phyloP scores from a whole-genome alignment of 129 eudicot genomes.

The Logfia minima region DNA sequence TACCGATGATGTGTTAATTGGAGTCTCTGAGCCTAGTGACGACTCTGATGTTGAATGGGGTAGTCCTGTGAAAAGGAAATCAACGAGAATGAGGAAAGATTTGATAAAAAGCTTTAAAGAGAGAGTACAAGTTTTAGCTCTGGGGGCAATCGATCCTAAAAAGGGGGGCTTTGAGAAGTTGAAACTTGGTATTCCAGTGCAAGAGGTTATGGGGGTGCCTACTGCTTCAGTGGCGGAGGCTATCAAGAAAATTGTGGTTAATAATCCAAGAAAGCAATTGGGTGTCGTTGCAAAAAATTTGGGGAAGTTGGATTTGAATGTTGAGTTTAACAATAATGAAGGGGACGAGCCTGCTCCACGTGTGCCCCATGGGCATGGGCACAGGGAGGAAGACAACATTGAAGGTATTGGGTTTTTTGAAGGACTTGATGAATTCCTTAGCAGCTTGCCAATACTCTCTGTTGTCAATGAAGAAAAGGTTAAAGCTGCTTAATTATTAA shows the following conservation, averaged over 20 bases:
- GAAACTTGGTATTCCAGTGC: constrained; percentile 32
- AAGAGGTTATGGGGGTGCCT: constrained; percentile 34
- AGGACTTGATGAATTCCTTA: constrained; percentile 70
- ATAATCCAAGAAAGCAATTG: constrained; percentile 50
- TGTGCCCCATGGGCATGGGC: constrained; percentile 38
- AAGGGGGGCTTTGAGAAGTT: constrained; percentile 25
- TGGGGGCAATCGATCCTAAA: constrained; percentile 28
- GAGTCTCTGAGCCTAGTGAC: constrained; percentile 54
- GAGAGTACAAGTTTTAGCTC: constrained; percentile 24
- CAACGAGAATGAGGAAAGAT: constrained; percentile 13
- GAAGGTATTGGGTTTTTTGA: constrained; percentile 80
- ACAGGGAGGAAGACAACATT: constrained; percentile 53
- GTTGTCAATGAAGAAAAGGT: constrained; percentile 65
- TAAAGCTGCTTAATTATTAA: constrained; percentile 62
- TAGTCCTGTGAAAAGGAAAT: constrained; percentile 30
- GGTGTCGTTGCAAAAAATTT: constrained; percentile 56
- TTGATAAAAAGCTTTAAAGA: constrained; percentile 5
- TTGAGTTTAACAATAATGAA: constrained; percentile 72
- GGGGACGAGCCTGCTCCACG: constrained; percentile 58
- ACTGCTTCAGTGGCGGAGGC: constrained; percentile 21
- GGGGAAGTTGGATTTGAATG: constrained; percentile 88
- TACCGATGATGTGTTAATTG: constrained; percentile 51
- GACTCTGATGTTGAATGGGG: constrained; percentile 73
- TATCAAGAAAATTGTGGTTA: constrained; percentile 37
- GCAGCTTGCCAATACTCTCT: constrained; percentile 69